Conservation (phyloP, 2,329 filamentous ascomycete species). For the Metarhizium rileyi region DNA sequence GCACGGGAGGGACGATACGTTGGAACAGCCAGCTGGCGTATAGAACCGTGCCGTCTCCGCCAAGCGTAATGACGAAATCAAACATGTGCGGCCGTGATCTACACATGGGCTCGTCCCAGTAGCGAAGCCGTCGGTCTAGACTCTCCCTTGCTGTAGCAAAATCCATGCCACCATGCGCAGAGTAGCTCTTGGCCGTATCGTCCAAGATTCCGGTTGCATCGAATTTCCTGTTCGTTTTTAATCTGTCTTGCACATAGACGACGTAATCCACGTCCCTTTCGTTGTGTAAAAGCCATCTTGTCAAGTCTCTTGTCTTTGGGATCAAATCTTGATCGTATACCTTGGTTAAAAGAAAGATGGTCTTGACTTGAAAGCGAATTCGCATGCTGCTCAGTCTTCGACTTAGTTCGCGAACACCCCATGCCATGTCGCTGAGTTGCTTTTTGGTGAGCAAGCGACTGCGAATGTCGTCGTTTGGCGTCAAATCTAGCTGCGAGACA, state of each 20-base stretch:
- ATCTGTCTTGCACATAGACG: constrained; percentile 73
- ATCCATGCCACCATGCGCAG: constrained; percentile 24
- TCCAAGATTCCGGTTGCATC: constrained; percentile 59
- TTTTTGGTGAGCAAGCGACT: constrained; percentile 85
- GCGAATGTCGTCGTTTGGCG: constrained; percentile 30
- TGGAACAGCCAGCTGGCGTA: constrained; percentile 98
- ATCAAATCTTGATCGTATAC: constrained; percentile 79
- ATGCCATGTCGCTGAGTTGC: constrained; percentile 92
- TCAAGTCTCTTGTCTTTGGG: constrained; percentile 63
- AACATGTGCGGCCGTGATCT: constrained; percentile 72
- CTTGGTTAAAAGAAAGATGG: constrained; percentile 84
- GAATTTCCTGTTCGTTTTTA: constrained; percentile 64
- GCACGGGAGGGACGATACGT: constrained; percentile 81
- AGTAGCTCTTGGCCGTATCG: constrained; percentile 42
- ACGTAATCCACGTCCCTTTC: constrained; percentile 59
- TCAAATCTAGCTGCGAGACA: constrained; percentile 31
- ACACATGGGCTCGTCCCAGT: constrained; percentile 78
- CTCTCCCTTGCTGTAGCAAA: constrained; percentile 23
- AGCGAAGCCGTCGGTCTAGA: constrained; percentile 52
- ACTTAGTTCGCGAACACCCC: constrained; percentile 84
- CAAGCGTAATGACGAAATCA: constrained; percentile 86
- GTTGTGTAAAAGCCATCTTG: constrained; percentile 69
- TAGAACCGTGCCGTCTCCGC: constrained; percentile 92
- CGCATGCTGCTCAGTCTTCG: constrained; percentile 76
- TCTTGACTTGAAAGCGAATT: constrained; percentile 70